A percentile compares a stretch with the other conserved stretches of the same genome.
These are phyloP conservation scores for Penicillium verrucosum DNA, from an alignment of 2,329 filamentous ascomycete genomes.

Conservation along the genomic window DNA sequence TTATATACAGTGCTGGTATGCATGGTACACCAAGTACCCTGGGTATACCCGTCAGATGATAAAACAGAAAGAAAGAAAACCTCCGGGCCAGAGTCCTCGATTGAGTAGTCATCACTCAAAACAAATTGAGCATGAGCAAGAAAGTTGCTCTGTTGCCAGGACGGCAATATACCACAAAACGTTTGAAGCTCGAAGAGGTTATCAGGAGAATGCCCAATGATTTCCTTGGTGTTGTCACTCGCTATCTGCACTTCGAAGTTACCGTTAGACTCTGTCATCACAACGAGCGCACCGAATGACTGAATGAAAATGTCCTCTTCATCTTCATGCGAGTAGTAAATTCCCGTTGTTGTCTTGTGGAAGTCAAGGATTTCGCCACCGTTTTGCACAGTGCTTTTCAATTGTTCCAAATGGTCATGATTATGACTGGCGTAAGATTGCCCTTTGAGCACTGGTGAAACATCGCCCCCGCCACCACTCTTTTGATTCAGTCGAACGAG, in stretches of 20 bases:
- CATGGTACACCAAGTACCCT: slow-evolving; percentile 82
- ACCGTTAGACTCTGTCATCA: slow-evolving; percentile 64
- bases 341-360: neutral
- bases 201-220: slow-evolving; percentile 71
- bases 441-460: neutral
- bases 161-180: slow-evolving; percentile 77
- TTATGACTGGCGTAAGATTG: neutral
- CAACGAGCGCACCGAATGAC: slow-evolving; percentile 71
- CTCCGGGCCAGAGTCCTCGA: slow-evolving; percentile 71
- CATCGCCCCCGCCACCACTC: neutral
- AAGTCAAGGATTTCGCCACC: slow-evolving; percentile 10
- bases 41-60: slow-evolving; percentile 50
- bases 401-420: neutral
- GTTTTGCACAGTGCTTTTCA: neutral
- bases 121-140: slow-evolving; percentile 82
- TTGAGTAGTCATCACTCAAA: slow-evolving; percentile 71
- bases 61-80: slow-evolving; percentile 74
- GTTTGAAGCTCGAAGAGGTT: slow-evolving; percentile 69
- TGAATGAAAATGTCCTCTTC: slow-evolving; percentile 73
- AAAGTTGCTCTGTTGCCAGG: slow-evolving; percentile 75
- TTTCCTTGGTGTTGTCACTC: slow-evolving; percentile 71
- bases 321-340: slow-evolving; percentile 34
- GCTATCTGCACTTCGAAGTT: slow-evolving; percentile 66
- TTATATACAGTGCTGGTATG: slow-evolving; percentile 68
- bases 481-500: slow-evolving; percentile 9